A percentile compares a stretch with the other conserved stretches of the same genome.
Evolutionary conservation across 768 basidiomycete species (phyloP).

Genomic region (Xerocomus brunneocitrinus): DNA sequence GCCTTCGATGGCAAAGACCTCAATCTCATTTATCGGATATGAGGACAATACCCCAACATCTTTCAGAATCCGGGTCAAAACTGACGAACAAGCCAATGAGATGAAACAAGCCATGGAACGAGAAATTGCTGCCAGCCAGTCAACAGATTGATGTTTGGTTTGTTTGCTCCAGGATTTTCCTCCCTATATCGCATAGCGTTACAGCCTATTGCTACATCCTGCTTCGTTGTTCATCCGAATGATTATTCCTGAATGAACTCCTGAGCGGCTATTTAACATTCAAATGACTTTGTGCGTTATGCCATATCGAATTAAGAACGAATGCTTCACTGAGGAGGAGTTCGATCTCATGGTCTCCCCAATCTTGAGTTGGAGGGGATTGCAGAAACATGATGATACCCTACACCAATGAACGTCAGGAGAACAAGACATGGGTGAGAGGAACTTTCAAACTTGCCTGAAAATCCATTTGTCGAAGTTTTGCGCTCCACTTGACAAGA

Average conservation of each 20-base stretch:
- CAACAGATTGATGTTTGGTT: conserved; percentile 7
- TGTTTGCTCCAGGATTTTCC: neutral
- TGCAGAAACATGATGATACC: conserved; percentile 99
- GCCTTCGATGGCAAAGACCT: conserved; percentile 47
- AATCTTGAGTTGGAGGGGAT: conserved; percentile 85
- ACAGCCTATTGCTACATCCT: conserved; percentile 23
- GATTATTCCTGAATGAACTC: neutral
- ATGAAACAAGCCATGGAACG: conserved; percentile 58
- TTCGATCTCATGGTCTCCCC: conserved; percentile 95
- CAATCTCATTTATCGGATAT: conserved; percentile 66
- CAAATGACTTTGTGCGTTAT: conserved; percentile 88
- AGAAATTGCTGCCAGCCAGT: conserved; percentile 51
- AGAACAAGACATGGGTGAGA: neutral
- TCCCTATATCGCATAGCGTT: conserved; percentile 17
- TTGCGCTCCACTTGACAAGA: conserved; percentile 91
- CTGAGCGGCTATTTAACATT: conserved; percentile 41
- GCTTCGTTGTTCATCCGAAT: conserved; percentile 11
- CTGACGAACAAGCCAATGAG: conserved; percentile 51
- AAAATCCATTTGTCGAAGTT: conserved; percentile 95
- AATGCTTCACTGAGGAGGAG: conserved; percentile 95
- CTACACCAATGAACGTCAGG: conserved; percentile 36
- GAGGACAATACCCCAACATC: conserved; percentile 51
- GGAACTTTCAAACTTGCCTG: conserved; percentile 54
- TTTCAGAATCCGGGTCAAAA: conserved; percentile 59
- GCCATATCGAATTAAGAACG: conserved; percentile 89